Percentiles rank a stretch among this genome's conserved stretches.
These are phyloP conservation scores for Anastatica hierochuntica DNA, from an alignment of 345 rosid genomes.

Conservation along the genomic window DNA sequence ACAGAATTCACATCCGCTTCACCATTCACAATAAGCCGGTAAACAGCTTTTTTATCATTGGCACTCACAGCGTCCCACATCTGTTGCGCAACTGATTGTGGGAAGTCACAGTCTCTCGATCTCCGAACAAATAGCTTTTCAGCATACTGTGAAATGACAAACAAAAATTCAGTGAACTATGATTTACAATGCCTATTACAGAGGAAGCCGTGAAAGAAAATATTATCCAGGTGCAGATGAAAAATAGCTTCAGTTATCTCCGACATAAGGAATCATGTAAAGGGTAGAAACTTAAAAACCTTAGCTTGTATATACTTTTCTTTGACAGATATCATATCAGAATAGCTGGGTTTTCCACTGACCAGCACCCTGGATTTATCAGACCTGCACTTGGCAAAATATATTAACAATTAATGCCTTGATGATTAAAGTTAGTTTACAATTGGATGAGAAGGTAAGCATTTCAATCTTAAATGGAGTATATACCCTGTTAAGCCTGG, in stretches of 20 bases:
- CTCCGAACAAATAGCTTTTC: conserved; percentile 80
- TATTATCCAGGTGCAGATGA: conserved; percentile 3
- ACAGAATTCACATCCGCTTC: conserved; percentile 64
- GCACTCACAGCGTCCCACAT: conserved; percentile 85
- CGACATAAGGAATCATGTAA: conserved; percentile 5
- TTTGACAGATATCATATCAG: conserved; percentile 75
- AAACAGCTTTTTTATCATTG: conserved; percentile 87
- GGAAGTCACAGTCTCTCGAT: conserved; percentile 46
- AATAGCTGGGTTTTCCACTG: conserved; percentile 53
- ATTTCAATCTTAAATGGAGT: conserved; percentile 4
- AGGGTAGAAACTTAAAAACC: conserved; percentile 37
- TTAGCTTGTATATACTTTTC: conserved; percentile 98
- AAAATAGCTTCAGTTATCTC: conserved; percentile 1
- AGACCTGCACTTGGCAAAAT: conserved; percentile 38
- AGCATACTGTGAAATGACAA: conserved; percentile 55
- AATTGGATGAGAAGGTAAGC: conserved; percentile 1
- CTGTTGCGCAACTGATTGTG: conserved; percentile 49
- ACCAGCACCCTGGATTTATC: conserved; percentile 51
- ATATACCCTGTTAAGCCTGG: conserved; percentile 47
- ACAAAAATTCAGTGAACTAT: not conserved
- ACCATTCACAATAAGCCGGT: conserved; percentile 64
- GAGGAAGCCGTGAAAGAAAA: not conserved
- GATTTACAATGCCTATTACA: not conserved
- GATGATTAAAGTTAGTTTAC: not conserved
- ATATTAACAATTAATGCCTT: not conserved